These are phyloP conservation scores for Barbarea vulgaris DNA, from an alignment of 345 rosid genomes.

Conservation along the genomic window DNA sequence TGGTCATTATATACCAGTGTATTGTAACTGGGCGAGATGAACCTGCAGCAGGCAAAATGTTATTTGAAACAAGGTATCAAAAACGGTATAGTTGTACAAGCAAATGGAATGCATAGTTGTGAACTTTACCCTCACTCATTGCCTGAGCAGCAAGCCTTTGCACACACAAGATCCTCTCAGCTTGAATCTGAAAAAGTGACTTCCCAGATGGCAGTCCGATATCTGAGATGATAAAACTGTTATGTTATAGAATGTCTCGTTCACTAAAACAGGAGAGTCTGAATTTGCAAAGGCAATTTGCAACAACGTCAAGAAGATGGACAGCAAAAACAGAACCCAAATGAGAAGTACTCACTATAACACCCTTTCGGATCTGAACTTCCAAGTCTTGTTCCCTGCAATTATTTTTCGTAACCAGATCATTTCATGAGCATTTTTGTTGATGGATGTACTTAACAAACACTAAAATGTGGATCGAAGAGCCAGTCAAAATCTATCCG, in stretches of 20 bases:
- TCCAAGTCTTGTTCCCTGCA: constrained; percentile 97
- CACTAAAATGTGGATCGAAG: background rate
- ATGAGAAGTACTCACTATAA: constrained; percentile 66
- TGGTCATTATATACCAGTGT: constrained; percentile 99
- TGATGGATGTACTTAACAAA: background rate
- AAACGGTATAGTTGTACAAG: constrained; percentile 1
- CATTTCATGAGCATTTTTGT: background rate
- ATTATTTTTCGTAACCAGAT: constrained; percentile 34
- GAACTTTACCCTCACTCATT: constrained; percentile 66
- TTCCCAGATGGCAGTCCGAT: constrained; percentile 98
- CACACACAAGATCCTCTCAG: constrained; percentile 85
- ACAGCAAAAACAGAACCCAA: background rate
- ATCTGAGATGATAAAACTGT: constrained; percentile 49
- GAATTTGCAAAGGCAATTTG: background rate
- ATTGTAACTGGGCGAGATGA: constrained; percentile 60
- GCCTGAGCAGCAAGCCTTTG: constrained; percentile 89
- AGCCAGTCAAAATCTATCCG: background rate
- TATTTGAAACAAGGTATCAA: constrained; percentile 29
- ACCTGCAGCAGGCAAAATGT: constrained; percentile 42
- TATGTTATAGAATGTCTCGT: constrained; percentile 5
- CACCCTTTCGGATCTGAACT: constrained; percentile 99
- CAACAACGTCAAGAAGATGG: background rate
- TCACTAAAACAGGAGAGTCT: background rate
- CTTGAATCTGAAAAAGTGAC: constrained; percentile 97
- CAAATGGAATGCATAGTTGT: constrained; percentile 14